Evolutionary conservation across 441 rosid species (phyloP).

Genomic region (Erodium texanum): DNA sequence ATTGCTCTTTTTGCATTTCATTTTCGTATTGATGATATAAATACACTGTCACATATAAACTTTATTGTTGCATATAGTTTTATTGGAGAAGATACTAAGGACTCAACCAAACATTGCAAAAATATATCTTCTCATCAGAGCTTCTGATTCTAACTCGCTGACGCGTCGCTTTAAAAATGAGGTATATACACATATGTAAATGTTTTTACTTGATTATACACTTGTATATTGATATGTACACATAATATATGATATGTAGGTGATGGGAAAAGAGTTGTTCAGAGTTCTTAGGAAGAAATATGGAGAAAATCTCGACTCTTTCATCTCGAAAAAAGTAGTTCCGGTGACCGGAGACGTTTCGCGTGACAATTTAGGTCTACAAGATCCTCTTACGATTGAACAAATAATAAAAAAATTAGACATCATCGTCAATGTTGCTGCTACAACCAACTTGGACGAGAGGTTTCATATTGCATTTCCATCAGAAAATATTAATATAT

Average conservation of each 20-base stretch:
- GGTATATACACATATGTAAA: constrained; percentile 17
- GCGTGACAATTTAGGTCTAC: constrained; percentile 45
- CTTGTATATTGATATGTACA: no score
- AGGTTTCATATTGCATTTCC: constrained; percentile 26
- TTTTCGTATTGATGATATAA: no score
- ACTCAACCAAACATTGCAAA: constrained; percentile 54
- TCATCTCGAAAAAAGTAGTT: constrained; percentile 44
- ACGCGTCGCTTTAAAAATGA: constrained; percentile 40
- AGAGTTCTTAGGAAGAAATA: constrained; percentile 42
- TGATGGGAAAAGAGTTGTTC: constrained; percentile 61
- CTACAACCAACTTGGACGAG: constrained; percentile 78
- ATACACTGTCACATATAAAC: neutral
- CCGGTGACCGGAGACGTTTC: constrained; percentile 69
- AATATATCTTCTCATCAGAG: constrained; percentile 54
- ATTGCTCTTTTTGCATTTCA: no score
- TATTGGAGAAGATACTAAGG: constrained; percentile 49
- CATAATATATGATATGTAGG: constrained; percentile 26
- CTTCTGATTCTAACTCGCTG: constrained; percentile 40
- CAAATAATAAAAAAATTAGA: constrained; percentile 51
- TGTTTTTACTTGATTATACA: neutral
- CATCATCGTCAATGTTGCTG: constrained; percentile 58
- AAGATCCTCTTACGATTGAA: constrained; percentile 33
- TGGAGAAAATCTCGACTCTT: constrained; percentile 37
- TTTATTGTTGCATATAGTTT: constrained; percentile 30
- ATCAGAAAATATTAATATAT: no score